A percentile compares a stretch with the other conserved stretches of the same genome.
Conservation (phyloP, 495 filamentous ascomycete genomes). For the Aspergillus incahuasiensis region DNA sequence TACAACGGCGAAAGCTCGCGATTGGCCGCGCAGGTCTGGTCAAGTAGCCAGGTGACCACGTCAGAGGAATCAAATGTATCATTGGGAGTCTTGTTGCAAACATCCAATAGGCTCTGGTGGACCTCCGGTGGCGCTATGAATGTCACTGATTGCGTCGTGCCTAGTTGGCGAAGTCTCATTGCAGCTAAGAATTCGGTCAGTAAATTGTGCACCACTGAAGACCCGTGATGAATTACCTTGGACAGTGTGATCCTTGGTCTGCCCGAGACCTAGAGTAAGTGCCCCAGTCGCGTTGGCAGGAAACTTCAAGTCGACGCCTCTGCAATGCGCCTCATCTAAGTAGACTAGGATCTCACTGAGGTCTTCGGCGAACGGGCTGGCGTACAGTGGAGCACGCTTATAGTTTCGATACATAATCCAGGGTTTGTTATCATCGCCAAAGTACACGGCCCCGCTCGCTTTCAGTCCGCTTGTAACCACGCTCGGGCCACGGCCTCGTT, state of each 20-base stretch:
- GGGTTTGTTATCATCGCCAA: slow-evolving; percentile 44
- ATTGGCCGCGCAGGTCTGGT: slow-evolving; percentile 54
- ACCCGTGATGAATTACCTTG: slow-evolving; percentile 56
- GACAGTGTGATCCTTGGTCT: slow-evolving; percentile 67
- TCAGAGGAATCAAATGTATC: slow-evolving; percentile 36
- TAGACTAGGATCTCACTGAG: slow-evolving; percentile 62
- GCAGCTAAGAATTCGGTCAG: slow-evolving; percentile 41
- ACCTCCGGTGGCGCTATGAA: slow-evolving; percentile 57
- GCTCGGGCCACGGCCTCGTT: slow-evolving; percentile 43
- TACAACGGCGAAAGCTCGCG: slow-evolving; percentile 54
- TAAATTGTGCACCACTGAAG: neutral
- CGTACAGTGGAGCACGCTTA: slow-evolving; percentile 41
- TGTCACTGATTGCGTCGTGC: slow-evolving; percentile 52
- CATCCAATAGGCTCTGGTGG: slow-evolving; percentile 43
- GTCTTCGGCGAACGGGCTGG: slow-evolving; percentile 55
- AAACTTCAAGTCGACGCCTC: slow-evolving; percentile 68
- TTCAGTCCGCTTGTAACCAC: slow-evolving; percentile 45
- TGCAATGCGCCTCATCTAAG: slow-evolving; percentile 69
- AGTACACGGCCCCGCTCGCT: slow-evolving; percentile 51
- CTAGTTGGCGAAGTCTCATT: slow-evolving; percentile 60
- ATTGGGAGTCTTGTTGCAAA: neutral
- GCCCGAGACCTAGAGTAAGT: slow-evolving; percentile 60
- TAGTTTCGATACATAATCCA: slow-evolving; percentile 43
- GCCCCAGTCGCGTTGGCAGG: slow-evolving; percentile 55
- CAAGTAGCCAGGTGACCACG: slow-evolving; percentile 55